Conservation (phyloP, 2,329 filamentous ascomycete species). For the Epichloe uncinata region DNA sequence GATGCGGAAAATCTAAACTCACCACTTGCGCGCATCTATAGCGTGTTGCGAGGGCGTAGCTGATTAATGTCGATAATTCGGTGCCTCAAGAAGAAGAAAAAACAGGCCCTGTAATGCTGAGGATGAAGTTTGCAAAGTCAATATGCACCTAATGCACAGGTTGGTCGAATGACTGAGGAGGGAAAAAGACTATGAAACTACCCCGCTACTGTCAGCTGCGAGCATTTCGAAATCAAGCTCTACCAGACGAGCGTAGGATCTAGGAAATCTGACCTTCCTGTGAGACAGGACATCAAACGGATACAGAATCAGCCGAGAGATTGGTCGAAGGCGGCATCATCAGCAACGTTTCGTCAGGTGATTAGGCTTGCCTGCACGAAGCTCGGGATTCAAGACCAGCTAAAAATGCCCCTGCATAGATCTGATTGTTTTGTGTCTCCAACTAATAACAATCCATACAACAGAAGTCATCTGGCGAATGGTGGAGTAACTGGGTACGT, state of each 20-base stretch:
- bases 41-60: background rate
- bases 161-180: background rate
- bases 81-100: background rate
- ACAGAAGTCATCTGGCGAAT: no score
- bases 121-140: background rate
- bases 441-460: no score
- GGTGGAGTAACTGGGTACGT: background rate
- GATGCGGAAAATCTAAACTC: background rate
- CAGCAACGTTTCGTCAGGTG: conserved; percentile 1
- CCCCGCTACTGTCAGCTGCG: conserved; percentile 1
- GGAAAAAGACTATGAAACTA: background rate
- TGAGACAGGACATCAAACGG: background rate
- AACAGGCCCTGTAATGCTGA: background rate
- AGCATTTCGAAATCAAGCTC: background rate
- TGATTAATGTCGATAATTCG: background rate
- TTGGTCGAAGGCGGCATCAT: background rate
- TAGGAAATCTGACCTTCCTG: background rate
- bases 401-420: background rate
- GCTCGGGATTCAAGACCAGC: background rate
- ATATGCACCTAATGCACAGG: background rate
- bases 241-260: background rate
- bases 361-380: background rate
- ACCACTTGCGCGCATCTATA: background rate
- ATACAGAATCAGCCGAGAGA: background rate
- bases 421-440: background rate